These are phyloP conservation scores for Arachnomyces sp. DNA, from an alignment of 2,329 filamentous ascomycete species.

Conservation along the genomic window DNA sequence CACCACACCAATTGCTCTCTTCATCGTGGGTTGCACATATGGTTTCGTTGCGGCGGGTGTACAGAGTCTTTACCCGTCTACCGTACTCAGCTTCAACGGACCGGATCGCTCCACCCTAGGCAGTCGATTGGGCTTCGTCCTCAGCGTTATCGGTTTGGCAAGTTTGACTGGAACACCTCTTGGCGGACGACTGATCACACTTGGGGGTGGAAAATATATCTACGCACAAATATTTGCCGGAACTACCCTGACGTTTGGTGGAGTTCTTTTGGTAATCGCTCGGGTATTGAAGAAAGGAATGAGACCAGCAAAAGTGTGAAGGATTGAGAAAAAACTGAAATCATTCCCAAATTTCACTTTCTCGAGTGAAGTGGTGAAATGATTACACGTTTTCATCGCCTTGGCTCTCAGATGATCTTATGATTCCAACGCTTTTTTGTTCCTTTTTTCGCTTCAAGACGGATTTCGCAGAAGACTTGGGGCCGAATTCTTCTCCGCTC, in stretches of 20 bases:
- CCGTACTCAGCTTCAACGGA: constrained; percentile 7
- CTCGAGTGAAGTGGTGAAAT: no score
- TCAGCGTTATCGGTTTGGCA: constrained; percentile 6
- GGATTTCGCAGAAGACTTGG: no score
- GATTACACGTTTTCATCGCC: no score
- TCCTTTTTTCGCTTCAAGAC: no score
- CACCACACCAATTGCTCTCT: constrained; percentile 14
- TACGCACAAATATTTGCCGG: constrained; percentile 9
- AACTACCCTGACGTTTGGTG: constrained; percentile 2
- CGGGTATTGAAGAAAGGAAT: constrained; percentile 7
- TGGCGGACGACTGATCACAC: constrained; percentile 7
- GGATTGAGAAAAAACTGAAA: no score
- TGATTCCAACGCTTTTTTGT: no score
- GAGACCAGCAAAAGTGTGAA: constrained; percentile 6
- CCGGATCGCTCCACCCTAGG: constrained; percentile 2
- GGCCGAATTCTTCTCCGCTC: no score
- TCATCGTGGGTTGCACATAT: constrained; percentile 24
- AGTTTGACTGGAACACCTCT: constrained; percentile 8
- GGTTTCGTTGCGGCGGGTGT: constrained; percentile 25
- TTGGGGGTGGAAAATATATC: constrained; percentile 6
- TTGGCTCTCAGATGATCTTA: no score
- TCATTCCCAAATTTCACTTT: no score
- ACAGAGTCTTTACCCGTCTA: constrained; percentile 20
- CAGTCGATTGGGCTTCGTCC: constrained; percentile 6
- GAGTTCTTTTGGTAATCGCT: constrained; percentile 5